Percentiles rank a stretch among this genome's conserved stretches.
Conservation (phyloP, 2,329 filamentous ascomycete species). For the Thielaviopsis musarum region DNA sequence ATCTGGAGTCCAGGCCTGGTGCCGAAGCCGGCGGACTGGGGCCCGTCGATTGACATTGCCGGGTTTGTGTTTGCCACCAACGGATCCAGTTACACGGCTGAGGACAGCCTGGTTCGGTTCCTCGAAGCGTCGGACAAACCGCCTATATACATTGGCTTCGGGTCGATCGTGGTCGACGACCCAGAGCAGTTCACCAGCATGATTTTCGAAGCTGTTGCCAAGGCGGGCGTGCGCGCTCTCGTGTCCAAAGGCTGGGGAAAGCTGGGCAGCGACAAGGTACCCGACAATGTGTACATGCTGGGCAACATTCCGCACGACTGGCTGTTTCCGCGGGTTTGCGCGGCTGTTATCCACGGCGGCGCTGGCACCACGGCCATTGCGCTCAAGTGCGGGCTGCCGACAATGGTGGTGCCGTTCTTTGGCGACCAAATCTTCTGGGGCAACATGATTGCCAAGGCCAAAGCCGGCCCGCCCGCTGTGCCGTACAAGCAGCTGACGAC, state of each 20-base stretch:
- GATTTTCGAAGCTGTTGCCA: conserved; percentile 51
- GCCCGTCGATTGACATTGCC: conserved; percentile 51
- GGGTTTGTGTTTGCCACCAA: conserved; percentile 66
- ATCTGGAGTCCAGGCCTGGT: conserved; percentile 51
- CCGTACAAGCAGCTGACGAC: conserved; percentile 50
- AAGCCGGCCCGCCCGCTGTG: conserved; percentile 48
- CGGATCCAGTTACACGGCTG: conserved; percentile 43
- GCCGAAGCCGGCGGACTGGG: conserved; percentile 53
- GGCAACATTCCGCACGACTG: conserved; percentile 64
- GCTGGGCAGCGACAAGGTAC: conserved; percentile 40
- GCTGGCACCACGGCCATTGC: conserved; percentile 63
- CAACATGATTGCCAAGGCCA: conserved; percentile 44
- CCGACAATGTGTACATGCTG: conserved; percentile 53
- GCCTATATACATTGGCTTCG: conserved; percentile 61
- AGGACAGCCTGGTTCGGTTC: conserved; percentile 37
- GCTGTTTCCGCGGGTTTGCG: conserved; percentile 51
- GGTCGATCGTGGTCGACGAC: conserved; percentile 60
- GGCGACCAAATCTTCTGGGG: conserved; percentile 71
- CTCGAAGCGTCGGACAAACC: conserved; percentile 33
- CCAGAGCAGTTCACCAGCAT: conserved; percentile 50
- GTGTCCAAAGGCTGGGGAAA: conserved; percentile 66
- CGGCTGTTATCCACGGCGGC: conserved; percentile 60
- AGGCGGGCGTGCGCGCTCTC: conserved; percentile 50
- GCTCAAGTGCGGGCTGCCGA: conserved; percentile 53
- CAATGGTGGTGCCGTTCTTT: conserved; percentile 65